Evolutionary conservation across 805 yeast species (phyloP), one percentile per base, ranked within the genome.

Genomic region (Hyphopichia homilentoma): DNA sequence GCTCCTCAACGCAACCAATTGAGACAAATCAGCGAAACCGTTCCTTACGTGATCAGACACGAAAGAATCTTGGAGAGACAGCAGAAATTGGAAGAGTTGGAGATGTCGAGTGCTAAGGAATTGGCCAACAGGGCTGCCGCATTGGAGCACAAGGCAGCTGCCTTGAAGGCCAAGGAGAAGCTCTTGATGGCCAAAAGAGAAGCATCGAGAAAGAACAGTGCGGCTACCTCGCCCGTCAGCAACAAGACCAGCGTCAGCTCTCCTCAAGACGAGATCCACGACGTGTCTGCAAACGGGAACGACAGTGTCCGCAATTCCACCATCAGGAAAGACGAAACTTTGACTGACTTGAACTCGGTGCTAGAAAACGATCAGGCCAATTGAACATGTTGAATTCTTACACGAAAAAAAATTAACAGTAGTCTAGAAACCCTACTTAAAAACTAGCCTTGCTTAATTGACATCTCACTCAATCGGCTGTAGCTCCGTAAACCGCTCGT

Each of bases 41-140:
- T 84, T 16, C 94, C 94, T n/a, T 84, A 84, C 45, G 81, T 83
- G 21, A 62, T 84, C 40, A 74, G 85, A 52, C 90, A 84, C 54
- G 90, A 84, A 56, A 73, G 82, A 36, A 73, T 84, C 35, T 59
- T 78, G 43, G 81, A 82, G 32, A 79, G 84, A 55, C 89, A 84
- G 50, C 85, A 79, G 36, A 84, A 81, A 59, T 61, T 84, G 31
- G 89, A 84, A 52, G 87, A 84, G 45, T 60, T 84, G 59, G 94
- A 84, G 54, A 80, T 81, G 48, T 81, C 80, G 41, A 76, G 84
- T 33, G 93, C 90, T 1, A 72, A 71, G 49, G 90, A 83, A 47
- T 64, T 84, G 47, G 77, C 86, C 18, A 66, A 67, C 39, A 68
- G 89, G 43, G 90, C 89, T n/a, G 80, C 82, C 13, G 78, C 80